Evolutionary conservation across 345 rosid species (phyloP).

Genomic region (Microthlaspi erraticum): DNA sequence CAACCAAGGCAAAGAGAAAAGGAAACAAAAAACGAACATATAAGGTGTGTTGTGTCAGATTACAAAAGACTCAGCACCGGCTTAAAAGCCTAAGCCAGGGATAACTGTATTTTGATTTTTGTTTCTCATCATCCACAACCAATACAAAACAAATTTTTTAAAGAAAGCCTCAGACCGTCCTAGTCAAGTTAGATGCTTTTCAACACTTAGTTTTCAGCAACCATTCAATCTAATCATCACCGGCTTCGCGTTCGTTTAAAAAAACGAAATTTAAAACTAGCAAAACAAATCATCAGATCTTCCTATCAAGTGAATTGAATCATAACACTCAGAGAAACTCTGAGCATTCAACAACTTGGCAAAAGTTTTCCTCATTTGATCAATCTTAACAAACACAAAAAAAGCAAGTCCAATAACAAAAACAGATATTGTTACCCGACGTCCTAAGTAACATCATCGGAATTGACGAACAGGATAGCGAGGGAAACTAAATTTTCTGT

Average conservation of each 20-base stretch:
- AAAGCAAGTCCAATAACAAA: too few species aligned
- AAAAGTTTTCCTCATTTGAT: slow-evolving; percentile 29
- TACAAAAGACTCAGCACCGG: slow-evolving; percentile 43
- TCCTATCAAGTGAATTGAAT: slow-evolving; percentile 37
- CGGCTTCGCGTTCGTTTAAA: background rate
- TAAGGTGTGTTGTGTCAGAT: slow-evolving; percentile 36
- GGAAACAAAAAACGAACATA: too few species aligned
- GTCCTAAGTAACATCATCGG: slow-evolving; percentile 37
- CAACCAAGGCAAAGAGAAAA: too few species aligned
- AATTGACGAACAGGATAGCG: slow-evolving; percentile 46
- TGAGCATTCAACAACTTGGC: slow-evolving; percentile 35
- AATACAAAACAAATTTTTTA: background rate
- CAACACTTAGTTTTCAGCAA: slow-evolving; percentile 38
- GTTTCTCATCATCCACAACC: slow-evolving; percentile 42
- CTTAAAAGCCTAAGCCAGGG: slow-evolving; percentile 44
- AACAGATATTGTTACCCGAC: slow-evolving; percentile 38
- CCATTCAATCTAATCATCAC: slow-evolving; percentile 43
- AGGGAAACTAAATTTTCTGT: slow-evolving; percentile 40
- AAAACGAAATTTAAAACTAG: rapidly evolving
- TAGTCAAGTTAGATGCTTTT: slow-evolving; percentile 47
- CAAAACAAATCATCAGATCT: slow-evolving; percentile 35
- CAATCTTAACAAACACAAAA: background rate
- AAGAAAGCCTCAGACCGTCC: slow-evolving; percentile 48
- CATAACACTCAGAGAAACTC: slow-evolving; percentile 9
- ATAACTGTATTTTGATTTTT: slow-evolving; percentile 46